These are phyloP conservation scores for Salix arbutifolia DNA, from an alignment of 345 rosid species.

Conservation along the genomic window DNA sequence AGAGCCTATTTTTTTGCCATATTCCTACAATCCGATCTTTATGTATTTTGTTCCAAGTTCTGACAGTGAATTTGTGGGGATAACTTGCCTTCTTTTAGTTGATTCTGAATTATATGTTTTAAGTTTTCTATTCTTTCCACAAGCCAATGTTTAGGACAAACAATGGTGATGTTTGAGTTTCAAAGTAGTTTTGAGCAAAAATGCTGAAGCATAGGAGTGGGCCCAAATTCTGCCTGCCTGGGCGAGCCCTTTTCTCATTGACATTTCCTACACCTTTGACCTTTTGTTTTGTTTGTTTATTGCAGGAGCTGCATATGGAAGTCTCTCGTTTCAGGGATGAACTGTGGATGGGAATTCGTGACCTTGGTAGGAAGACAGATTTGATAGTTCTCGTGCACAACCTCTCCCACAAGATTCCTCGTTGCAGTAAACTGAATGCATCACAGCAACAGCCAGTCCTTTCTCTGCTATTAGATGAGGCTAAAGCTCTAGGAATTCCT, in stretches of 20 bases:
- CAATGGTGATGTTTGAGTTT: too few species aligned
- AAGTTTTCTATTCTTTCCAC: too few species aligned
- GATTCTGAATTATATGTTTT: too few species aligned
- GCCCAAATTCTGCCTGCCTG: neutral
- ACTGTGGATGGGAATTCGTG: constrained; percentile 81
- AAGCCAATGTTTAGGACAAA: too few species aligned
- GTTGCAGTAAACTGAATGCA: constrained; percentile 42
- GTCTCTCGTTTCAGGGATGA: constrained; percentile 80
- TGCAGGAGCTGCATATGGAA: constrained; percentile 68
- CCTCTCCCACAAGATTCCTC: constrained; percentile 83
- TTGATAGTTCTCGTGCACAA: constrained; percentile 88
- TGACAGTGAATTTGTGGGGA: too few species aligned
- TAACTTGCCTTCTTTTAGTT: too few species aligned
- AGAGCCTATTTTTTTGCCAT: too few species aligned
- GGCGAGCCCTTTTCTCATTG: neutral
- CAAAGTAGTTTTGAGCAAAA: neutral
- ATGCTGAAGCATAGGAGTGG: neutral
- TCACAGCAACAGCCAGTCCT: constrained; percentile 70
- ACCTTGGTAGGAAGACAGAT: constrained; percentile 73
- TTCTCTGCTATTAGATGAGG: constrained; percentile 71
- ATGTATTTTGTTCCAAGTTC: too few species aligned
- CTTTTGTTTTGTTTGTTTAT: neutral
- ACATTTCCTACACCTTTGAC: neutral
- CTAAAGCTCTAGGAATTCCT: constrained; percentile 89
- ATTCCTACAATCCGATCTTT: too few species aligned